A percentile compares a stretch with the other conserved stretches of the same genome.
These are phyloP conservation scores for Aspergillus sp. DNA, from an alignment of 2,329 filamentous ascomycete genomes.

Conservation along the genomic window DNA sequence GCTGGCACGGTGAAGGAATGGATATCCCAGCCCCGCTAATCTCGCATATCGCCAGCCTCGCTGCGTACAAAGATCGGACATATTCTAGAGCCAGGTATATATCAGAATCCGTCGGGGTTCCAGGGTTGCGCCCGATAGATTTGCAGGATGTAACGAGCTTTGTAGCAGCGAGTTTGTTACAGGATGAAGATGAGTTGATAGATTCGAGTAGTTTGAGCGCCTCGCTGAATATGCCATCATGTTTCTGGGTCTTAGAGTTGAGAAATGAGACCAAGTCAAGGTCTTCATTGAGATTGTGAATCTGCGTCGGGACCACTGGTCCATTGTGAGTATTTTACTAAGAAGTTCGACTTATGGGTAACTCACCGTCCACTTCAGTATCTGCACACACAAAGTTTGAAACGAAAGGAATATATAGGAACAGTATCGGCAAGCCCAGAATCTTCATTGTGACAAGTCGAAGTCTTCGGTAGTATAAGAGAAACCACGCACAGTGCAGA, in stretches of 20 bases:
- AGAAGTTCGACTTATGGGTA: background rate
- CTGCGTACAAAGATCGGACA: slow-evolving; percentile 59
- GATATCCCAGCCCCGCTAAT: slow-evolving; percentile 52
- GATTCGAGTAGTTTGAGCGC: slow-evolving; percentile 47
- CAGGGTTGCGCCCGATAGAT: slow-evolving; percentile 41
- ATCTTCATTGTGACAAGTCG: background rate
- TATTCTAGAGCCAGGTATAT: slow-evolving; percentile 40
- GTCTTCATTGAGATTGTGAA: slow-evolving; percentile 15
- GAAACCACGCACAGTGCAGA: background rate
- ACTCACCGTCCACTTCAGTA: slow-evolving; percentile 1
- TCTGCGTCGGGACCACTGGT: slow-evolving; percentile 6
- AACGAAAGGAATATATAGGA: background rate
- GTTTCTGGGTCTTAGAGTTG: slow-evolving; percentile 19
- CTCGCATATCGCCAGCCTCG: slow-evolving; percentile 64
- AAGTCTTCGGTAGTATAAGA: background rate
- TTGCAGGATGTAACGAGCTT: slow-evolving; percentile 56
- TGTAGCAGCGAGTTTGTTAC: slow-evolving; percentile 53
- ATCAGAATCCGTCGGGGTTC: slow-evolving; percentile 20
- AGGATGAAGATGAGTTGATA: slow-evolving; percentile 50
- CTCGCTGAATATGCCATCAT: slow-evolving; percentile 40
- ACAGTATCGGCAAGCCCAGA: background rate
- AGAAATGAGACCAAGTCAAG: slow-evolving; percentile 31
- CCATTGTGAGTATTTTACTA: background rate
- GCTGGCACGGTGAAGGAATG: slow-evolving; percentile 53
- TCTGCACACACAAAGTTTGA: background rate